Conservation (phyloP, 2,329 filamentous ascomycete species). For the Alternaria atra region DNA sequence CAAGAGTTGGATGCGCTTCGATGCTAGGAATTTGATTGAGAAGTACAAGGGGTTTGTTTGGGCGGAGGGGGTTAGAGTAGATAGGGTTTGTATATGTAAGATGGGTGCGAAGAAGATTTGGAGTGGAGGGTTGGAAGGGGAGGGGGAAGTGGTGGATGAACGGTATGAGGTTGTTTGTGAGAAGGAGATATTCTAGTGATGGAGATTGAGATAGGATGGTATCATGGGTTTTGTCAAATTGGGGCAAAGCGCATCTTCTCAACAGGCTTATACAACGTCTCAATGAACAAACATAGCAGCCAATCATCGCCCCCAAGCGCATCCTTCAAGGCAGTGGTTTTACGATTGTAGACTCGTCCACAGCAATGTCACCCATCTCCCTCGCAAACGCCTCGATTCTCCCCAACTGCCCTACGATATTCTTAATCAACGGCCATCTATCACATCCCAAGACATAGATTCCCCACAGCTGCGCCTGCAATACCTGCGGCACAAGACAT, state of each 20-base stretch:
- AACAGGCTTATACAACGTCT: not conserved
- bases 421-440: constrained; percentile 58
- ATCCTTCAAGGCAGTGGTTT: not conserved
- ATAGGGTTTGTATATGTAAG: constrained; percentile 78
- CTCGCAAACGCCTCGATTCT: constrained; percentile 58
- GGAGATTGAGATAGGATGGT: not conserved
- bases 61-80: constrained; percentile 73
- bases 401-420: constrained; percentile 59
- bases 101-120: constrained; percentile 82
- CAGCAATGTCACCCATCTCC: constrained; percentile 6
- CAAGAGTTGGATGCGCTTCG: constrained; percentile 51
- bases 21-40: constrained; percentile 56
- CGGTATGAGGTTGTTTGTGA: constrained; percentile 61
- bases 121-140: constrained; percentile 43
- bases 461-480: constrained; percentile 65
- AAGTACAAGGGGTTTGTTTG: constrained; percentile 73
- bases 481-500: constrained; percentile 66
- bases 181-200: constrained; percentile 25
- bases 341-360: not conserved
- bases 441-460: constrained; percentile 56
- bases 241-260: not conserved
- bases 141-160: constrained; percentile 60
- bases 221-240: not conserved
- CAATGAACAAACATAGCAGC: not conserved
- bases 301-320: not conserved